Evolutionary conservation across 1,284 basidiomycete species (phyloP).

Genomic region (Cerrena zonata): DNA sequence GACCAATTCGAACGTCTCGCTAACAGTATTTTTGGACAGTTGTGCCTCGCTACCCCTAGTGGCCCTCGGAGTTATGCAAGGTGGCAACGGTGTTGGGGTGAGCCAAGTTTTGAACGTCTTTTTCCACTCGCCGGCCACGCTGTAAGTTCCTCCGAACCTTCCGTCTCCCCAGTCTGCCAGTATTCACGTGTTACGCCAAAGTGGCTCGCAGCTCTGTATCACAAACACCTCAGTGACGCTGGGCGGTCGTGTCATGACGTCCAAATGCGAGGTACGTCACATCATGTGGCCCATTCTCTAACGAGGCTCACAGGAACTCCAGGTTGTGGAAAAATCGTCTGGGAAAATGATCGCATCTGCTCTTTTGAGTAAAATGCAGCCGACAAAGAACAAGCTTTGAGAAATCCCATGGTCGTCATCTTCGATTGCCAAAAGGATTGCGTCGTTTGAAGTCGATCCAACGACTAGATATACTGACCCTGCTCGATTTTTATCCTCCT

Average conservation of each 20-base stretch:
- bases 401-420: too few species aligned
- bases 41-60: conserved; percentile 63
- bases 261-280: conserved; percentile 58
- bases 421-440: too few species aligned
- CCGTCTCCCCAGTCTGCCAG: conserved; percentile 3
- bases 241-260: conserved; percentile 62
- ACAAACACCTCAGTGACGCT: conserved; percentile 57
- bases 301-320: too few species aligned
- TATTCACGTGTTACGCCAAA: conserved; percentile 19
- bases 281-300: too few species aligned
- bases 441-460: too few species aligned
- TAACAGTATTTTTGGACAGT: conserved; percentile 26
- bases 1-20: background rate
- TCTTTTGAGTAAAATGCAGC: conserved; percentile 66
- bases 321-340: conserved; percentile 53
- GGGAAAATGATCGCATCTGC: conserved; percentile 57
- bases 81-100: conserved; percentile 65
- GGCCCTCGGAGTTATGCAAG: conserved; percentile 51
- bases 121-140: conserved; percentile 60
- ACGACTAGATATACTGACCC: too few species aligned
- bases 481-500: too few species aligned
- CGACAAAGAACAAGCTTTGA: conserved; percentile 17
- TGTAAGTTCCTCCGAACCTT: conserved; percentile 37
- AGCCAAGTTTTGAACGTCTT: conserved; percentile 63
- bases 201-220: conserved; percentile 53